A percentile compares a stretch with the other conserved stretches of the same genome.
Evolutionary conservation across 139 green algal species (phyloP).

Genomic region (Chlorella sp.): DNA sequence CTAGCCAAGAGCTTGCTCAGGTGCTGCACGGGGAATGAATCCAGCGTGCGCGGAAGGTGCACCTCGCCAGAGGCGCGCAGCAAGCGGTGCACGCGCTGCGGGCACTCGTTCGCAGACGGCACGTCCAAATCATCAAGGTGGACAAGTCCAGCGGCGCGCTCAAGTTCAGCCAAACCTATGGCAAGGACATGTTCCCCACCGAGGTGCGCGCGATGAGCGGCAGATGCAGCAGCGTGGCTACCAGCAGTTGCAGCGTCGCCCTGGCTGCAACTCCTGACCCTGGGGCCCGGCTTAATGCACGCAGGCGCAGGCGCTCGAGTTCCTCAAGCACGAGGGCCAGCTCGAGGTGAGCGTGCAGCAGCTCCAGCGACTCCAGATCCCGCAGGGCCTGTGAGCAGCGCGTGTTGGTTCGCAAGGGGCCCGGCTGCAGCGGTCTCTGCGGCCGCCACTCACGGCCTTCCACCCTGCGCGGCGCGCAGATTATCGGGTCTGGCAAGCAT

Average conservation of each 20-base stretch:
- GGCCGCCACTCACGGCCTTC: too few relatives aligned
- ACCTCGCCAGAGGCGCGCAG: too few relatives aligned
- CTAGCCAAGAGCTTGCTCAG: background rate
- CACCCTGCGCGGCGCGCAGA: conserved; percentile 16
- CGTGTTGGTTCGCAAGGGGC: too few relatives aligned
- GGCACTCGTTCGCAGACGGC: conserved; percentile 3
- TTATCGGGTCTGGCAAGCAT: conserved; percentile 50
- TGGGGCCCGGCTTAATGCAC: background rate
- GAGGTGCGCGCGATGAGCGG: conserved; percentile 27
- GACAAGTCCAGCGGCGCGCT: conserved; percentile 29
- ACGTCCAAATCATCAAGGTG: conserved; percentile 14
- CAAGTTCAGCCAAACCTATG: conserved; percentile 22
- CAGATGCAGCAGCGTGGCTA: too few relatives aligned
- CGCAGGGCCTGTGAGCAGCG: too few relatives aligned
- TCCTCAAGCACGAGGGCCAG: conserved; percentile 5
- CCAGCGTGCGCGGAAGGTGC: too few relatives aligned
- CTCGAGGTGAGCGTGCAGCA: conserved; percentile 7
- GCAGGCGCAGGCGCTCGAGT: conserved; percentile 10
- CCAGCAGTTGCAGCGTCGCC: too few relatives aligned
- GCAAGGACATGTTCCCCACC: conserved; percentile 38
- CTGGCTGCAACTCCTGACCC: too few relatives aligned
- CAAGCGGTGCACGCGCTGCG: background rate
- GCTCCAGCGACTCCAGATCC: too few relatives aligned
- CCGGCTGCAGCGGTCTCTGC: too few relatives aligned
- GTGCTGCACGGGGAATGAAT: background rate